Percentiles rank a stretch among this genome's conserved stretches.
Evolutionary conservation across 805 yeast genomes (phyloP).

Genomic region (Teunomyces funiuensis): DNA sequence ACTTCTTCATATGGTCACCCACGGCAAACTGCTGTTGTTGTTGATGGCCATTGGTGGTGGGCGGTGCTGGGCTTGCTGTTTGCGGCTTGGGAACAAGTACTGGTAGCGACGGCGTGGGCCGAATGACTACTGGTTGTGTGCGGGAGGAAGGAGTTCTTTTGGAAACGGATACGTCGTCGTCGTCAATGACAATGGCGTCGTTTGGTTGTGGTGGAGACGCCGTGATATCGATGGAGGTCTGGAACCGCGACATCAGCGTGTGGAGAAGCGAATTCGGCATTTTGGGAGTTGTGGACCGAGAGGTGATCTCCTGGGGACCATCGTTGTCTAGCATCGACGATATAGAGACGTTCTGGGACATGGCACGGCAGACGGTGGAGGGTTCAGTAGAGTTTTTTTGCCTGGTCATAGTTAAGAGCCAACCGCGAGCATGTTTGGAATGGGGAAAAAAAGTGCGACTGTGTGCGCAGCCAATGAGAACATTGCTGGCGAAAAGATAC

Average conservation of each 20-base stretch:
- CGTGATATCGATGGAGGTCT: slow-evolving; percentile 27
- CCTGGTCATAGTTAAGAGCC: not conserved
- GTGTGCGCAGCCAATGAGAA: not conserved
- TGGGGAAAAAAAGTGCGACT: not conserved
- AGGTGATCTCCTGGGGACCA: slow-evolving; percentile 6
- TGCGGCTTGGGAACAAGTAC: slow-evolving; percentile 18
- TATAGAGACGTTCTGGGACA: slow-evolving; percentile 30
- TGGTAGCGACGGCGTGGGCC: slow-evolving; percentile 15
- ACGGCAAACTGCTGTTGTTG: slow-evolving; percentile 9
- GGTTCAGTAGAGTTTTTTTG: not conserved
- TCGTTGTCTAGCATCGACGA: slow-evolving; percentile 27
- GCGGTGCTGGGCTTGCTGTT: not conserved
- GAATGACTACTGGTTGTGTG: slow-evolving; percentile 8
- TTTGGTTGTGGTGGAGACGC: slow-evolving; percentile 5
- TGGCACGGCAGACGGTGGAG: not conserved
- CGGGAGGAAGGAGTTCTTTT: not conserved
- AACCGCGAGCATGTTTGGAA: not conserved
- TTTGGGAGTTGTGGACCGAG: slow-evolving; percentile 3
- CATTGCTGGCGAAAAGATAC: no score
- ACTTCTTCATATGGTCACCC: slow-evolving; percentile 29
- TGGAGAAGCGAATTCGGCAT: slow-evolving; percentile 6
- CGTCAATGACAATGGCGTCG: slow-evolving; percentile 5
- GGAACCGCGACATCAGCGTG: slow-evolving; percentile 31
- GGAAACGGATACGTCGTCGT: slow-evolving; percentile 10
- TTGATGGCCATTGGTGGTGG: slow-evolving; percentile 8